Base-by-base conservation (phyloP, 768 basidiomycete species). In the Trametes sanguinea region DNA sequence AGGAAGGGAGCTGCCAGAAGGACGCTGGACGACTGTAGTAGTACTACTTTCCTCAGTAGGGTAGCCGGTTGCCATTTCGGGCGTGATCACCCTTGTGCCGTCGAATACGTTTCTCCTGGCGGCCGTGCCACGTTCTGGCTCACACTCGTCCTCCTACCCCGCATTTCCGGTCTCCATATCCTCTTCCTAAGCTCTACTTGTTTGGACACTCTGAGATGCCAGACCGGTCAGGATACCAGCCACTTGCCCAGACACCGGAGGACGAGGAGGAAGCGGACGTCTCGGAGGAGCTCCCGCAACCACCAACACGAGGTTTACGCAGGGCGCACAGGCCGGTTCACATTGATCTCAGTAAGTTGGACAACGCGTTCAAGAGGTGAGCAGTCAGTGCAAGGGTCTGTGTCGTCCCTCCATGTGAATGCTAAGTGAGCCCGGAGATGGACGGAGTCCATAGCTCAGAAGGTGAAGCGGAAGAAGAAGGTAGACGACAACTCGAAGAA, bases 371-470 rank as follows among this genome's bases (percentile, higher is more conserved):
- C 78, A 93, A 93, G 75, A 82, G 89, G 87, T 86, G 51, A 44
- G 77, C 45, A n/a, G 16, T 33, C n/a, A 47, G 22, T 22, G 22
- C 22, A 22, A 22, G 22, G 22, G 22, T 27, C 14, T 44, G 27
- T 8, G 13, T 16, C 35, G 16, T 8, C 55, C 39, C 30, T n/a
- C 13, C 30, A 10, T 27, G 9, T 42, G n/a, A 37, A 39, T 29
- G 43, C 52, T 48, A 51, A 50, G 35, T 56, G 7, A 27, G 63
- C 43, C 50, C 51, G 14, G 58, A 90, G 90, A 71, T 94, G 92
- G 92, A 94, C 92, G 11, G 86, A 90, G 68, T 89, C 88, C 56
- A 93, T 94, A 67, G 88, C 92, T 1, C 87, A 92, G 76, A 91
- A 89, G 74, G 85, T 94, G 54, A 90, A 88, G 67, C 83, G 88